Base-by-base conservation (phyloP, 2,329 filamentous ascomycete genomes). In the Clarireedia sp. region DNA sequence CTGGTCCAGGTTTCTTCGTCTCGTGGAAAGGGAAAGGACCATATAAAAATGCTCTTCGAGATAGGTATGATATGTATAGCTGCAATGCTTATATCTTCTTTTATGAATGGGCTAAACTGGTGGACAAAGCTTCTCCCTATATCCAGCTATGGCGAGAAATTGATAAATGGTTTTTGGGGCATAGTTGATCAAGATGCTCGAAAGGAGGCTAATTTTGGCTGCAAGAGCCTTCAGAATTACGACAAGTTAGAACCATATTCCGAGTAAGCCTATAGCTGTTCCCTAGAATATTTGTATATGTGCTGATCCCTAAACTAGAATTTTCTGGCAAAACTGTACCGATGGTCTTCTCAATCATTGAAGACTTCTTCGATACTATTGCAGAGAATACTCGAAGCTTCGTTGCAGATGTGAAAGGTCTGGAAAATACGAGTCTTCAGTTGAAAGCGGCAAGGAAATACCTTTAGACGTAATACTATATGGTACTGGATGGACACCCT, bases 311-410 rank as follows among this genome's bases (percentile, higher is more conserved):
- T 23, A 10, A 40, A 19, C 12, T 24, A 66, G 63, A 17, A 63
- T 66, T 5, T 64, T 66, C 41, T 66, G 62, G 63, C 58, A 64
- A 53, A 66, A 65, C 46, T 56, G 61, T 23, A 63, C 63, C 0
- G 65, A 61, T 19, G 65, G 64, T 17, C 60, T 64, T 21, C 59
- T 62, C 14, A 61, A 66, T 37, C 64, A 66, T 33, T 33, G 51
- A 56, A 21, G 63, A 66, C 50, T 65, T 66, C 57, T 66, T 59
- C 49, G 54, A 63, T 23, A 58, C 59, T 3, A 58, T 66, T 45
- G 60, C 64, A 19, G 58, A 64, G 12, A 61, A 65, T 12, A 38
- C 44, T 16, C 38, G 36, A 1, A 49, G 38, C 6, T 49, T 36
- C n/a, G 21, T 7, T 16, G 17, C 17, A n/a, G 56, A 60, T 44